Evolutionary conservation across 345 rosid species (phyloP).

Genomic region (Populus simonii): DNA sequence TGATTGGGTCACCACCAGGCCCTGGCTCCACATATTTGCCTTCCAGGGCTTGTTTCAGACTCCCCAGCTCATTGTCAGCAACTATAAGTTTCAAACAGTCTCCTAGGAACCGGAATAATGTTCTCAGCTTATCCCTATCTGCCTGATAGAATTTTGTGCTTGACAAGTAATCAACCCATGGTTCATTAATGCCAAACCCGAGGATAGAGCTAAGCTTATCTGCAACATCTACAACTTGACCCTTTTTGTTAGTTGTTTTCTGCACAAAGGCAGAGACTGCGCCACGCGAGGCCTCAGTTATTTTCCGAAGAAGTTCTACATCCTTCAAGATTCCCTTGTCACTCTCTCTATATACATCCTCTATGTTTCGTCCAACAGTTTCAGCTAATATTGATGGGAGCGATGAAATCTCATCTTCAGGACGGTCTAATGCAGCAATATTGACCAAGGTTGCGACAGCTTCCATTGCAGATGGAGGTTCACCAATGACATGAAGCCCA

Average conservation of each 20-base stretch:
- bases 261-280: slow-evolving; percentile 78
- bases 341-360: slow-evolving; percentile 80
- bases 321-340: slow-evolving; percentile 87
- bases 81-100: slow-evolving; percentile 88
- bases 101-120: slow-evolving; percentile 70
- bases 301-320: slow-evolving; percentile 94
- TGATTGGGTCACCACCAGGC: slow-evolving; percentile 97
- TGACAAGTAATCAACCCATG: slow-evolving; percentile 89
- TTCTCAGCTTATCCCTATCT: slow-evolving; percentile 77
- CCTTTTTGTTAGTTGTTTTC: slow-evolving; percentile 71
- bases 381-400: slow-evolving; percentile 80
- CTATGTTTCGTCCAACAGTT: slow-evolving; percentile 75
- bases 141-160: slow-evolving; percentile 85
- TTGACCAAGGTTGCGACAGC: slow-evolving; percentile 94
- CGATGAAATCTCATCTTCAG: slow-evolving; percentile 69
- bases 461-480: slow-evolving; percentile 98
- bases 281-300: slow-evolving; percentile 92
- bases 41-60: slow-evolving; percentile 89
- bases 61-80: slow-evolving; percentile 90
- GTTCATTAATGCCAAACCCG: slow-evolving; percentile 94
- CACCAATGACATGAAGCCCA: slow-evolving; percentile 95
- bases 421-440: slow-evolving; percentile 90
- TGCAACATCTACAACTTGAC: slow-evolving; percentile 82
- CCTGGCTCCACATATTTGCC: slow-evolving; percentile 96
- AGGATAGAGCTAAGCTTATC: slow-evolving; percentile 73